Base-by-base conservation (phyloP, 495 filamentous ascomycete genomes). In the Penicillium nucicola region DNA sequence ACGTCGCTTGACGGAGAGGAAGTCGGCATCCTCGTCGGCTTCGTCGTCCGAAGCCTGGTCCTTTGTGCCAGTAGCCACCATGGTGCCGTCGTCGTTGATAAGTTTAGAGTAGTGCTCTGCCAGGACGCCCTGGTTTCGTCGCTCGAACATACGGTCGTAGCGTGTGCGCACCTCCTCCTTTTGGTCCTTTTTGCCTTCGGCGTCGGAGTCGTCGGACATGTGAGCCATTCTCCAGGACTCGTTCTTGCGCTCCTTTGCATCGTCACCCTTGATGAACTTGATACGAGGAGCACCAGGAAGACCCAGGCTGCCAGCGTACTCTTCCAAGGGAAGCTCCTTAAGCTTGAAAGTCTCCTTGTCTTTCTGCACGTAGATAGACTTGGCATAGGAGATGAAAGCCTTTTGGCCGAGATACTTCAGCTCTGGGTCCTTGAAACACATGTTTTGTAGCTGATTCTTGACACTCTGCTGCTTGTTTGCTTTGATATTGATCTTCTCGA, bases 401-500 rank as follows among this genome's bases (percentile, higher is more conserved):
- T 97, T 97, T 60, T 97, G 93, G 4, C 87, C 95, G 2, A 97
- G 75, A 64, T 97, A 97, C 57, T 97, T 97, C 44, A 97, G 70
- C 58, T 95, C 89, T 2, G 92, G 86, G 36, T 95, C 89, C 67
- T 96, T 90, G 76, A 97, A 97, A 61, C 89, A 92, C 83, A 96
- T 86, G 45, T 85, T 89, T 61, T 96, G 91, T 22, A 99, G 66
- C 64, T 93, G 86, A 50, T 83, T 79, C 55, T 86, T 83, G 60
- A 97, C 86, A 50, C 78, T 86, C 66, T 88, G 84, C 69, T 92
- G 89, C 72, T 97, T 99, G 67, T 90, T 92, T 20, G 89, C 77
- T 49, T 88, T 82, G 19, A 95, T 84, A 47, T 91, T 90, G 60
- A 95, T 93, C 50, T 78, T 78, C 52, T 90, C 82, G 47, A 99